These are phyloP conservation scores for Candida jianshihensis DNA, from an alignment of 805 yeast genomes.

Conservation along the genomic window DNA sequence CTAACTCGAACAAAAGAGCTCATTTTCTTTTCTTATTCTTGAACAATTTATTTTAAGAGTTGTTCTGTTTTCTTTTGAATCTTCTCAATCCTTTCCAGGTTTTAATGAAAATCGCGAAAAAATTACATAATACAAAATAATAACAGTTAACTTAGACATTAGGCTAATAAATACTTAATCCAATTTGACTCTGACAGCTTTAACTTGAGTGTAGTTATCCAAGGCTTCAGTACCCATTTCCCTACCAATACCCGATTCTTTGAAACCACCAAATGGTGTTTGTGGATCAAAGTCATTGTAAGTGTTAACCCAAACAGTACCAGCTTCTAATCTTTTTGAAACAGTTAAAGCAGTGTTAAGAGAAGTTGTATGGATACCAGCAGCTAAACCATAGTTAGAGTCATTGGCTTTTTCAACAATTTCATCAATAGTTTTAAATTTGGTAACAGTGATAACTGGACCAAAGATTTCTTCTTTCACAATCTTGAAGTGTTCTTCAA, in stretches of 20 bases:
- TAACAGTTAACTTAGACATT: not conserved
- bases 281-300: conserved; percentile 76
- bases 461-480: conserved; percentile 88
- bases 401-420: conserved; percentile 66
- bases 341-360: conserved; percentile 57
- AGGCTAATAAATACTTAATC: not conserved
- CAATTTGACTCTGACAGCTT: conserved; percentile 58
- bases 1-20: conserved; percentile 3
- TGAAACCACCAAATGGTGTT: conserved; percentile 89
- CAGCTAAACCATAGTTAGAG: conserved; percentile 76
- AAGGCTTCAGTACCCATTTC: conserved; percentile 84
- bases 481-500: conserved; percentile 61
- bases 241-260: conserved; percentile 80
- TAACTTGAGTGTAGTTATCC: conserved; percentile 69
- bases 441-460: conserved; percentile 59
- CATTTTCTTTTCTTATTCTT: not conserved
- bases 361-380: conserved; percentile 73
- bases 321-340: conserved; percentile 60
- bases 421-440: conserved; percentile 66
- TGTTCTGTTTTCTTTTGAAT: not conserved
- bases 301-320: conserved; percentile 77
- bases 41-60: not conserved
- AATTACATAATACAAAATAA: not conserved
- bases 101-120: no score
- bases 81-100: not conserved